These are phyloP conservation scores for Mucor mucedo DNA, from an alignment of 371 early-diverging fungal species.

Conservation along the genomic window DNA sequence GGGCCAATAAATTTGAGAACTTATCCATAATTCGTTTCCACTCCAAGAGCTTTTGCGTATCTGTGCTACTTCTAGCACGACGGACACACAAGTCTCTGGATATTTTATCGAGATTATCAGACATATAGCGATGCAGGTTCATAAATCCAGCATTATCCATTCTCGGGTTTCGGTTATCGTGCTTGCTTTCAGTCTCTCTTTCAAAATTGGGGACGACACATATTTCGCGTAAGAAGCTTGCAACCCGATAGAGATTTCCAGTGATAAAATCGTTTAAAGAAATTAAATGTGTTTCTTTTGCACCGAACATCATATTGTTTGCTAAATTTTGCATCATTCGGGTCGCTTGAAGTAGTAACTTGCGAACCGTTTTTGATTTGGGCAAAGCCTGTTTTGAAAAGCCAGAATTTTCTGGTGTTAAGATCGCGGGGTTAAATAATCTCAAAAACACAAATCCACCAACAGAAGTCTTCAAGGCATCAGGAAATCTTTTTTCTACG, in stretches of 20 bases:
- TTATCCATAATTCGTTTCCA: constrained; percentile 68
- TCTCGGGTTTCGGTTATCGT: constrained; percentile 6
- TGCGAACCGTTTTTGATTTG: constrained; percentile 68
- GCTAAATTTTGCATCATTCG: constrained; percentile 95
- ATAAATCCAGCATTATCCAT: constrained; percentile 53
- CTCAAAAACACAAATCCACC: constrained; percentile 93
- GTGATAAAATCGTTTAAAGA: constrained; percentile 83
- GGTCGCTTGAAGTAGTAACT: constrained; percentile 85
- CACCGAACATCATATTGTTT: constrained; percentile 92
- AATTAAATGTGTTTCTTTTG: constrained; percentile 88
- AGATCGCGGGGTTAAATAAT: constrained; percentile 91
- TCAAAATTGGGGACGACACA: constrained; percentile 31
- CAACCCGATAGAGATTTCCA: constrained; percentile 65
- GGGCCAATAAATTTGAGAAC: constrained; percentile 80
- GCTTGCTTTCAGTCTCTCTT: not conserved
- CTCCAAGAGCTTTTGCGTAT: constrained; percentile 33
- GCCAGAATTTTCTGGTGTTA: constrained; percentile 74
- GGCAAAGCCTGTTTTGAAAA: constrained; percentile 50
- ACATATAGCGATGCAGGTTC: constrained; percentile 42
- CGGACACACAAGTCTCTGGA: constrained; percentile 34
- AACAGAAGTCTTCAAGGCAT: constrained; percentile 80
- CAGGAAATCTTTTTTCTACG: constrained; percentile 82
- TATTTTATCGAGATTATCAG: constrained; percentile 49
- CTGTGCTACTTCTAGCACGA: constrained; percentile 20
- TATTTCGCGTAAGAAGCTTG: constrained; percentile 62